Evolutionary conservation across 2,329 filamentous ascomycete species (phyloP), one percentile per base, ranked within the genome.

Genomic region (Sclerotinia subarctica): DNA sequence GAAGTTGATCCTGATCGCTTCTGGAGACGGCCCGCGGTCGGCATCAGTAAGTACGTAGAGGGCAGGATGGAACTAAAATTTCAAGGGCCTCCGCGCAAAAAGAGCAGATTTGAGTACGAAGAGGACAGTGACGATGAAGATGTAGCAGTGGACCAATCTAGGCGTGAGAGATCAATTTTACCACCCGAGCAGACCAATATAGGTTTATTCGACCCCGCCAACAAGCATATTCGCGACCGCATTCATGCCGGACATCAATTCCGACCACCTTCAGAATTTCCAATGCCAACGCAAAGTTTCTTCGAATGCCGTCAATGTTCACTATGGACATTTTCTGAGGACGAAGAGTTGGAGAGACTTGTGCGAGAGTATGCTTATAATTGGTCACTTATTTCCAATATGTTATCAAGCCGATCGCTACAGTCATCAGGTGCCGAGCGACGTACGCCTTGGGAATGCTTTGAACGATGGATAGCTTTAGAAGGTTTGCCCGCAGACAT

Each of bases 401-500:
- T 94, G 69, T 82, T 98, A 65, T 85, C 88, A 1, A 85, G 90
- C 21, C 88, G 87, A 64, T 96, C 93, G 0, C 78, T 88, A 19
- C 96, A 93, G 76, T 85, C 88, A n/a, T 94, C 94, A 26, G 93
- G 92, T 1, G 88, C 93, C 15, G 94, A 98, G 77, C 86, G 95
- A 70, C 87, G 95, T 59, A 98, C 94, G 3, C 93, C 94, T 0
- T 99, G 95, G 95, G 95, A 99, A 80, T 99, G 95, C 77, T 99
- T 99, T 74, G 95, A 99, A 79, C 87, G 95, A 54, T 99, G 94
- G 94, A 91, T 97, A 66, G 89, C 91, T 73, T 82, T 98, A 17
- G 95, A 98, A 80, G 93, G 94, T 1, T 82, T 97, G 49, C 94
- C 95, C 5, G 87, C 90, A 15, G 95, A 99, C 72, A 96, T 98